These are phyloP conservation scores for Penicillium riverlandense DNA, from an alignment of 495 filamentous ascomycete species.

Conservation along the genomic window DNA sequence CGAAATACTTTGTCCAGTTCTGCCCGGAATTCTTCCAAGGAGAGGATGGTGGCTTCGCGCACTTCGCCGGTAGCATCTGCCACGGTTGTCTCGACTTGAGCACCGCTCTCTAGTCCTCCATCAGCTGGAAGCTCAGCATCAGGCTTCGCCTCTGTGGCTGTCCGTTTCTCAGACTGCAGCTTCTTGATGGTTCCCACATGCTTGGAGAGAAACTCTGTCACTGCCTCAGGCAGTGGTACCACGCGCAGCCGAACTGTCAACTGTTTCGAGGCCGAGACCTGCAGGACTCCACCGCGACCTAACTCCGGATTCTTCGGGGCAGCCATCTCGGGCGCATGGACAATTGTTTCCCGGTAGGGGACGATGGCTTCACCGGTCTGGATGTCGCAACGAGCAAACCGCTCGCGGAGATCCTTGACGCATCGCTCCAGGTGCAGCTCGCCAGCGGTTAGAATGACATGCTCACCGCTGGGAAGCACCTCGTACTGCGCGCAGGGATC, in stretches of 20 bases:
- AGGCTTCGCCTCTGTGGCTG: slow-evolving; percentile 30
- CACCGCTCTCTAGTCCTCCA: slow-evolving; percentile 18
- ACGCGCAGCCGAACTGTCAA: slow-evolving; percentile 74
- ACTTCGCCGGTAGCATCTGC: slow-evolving; percentile 42
- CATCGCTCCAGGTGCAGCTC: slow-evolving; percentile 94
- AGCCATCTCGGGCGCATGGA: slow-evolving; percentile 82
- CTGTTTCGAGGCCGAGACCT: slow-evolving; percentile 75
- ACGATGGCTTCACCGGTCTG: slow-evolving; percentile 92
- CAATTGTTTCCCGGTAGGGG: slow-evolving; percentile 89
- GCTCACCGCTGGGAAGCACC: slow-evolving; percentile 85
- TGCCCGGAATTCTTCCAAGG: slow-evolving; percentile 65
- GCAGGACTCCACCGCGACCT: slow-evolving; percentile 73
- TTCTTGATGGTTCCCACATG: slow-evolving; percentile 71
- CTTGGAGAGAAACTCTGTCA: slow-evolving; percentile 80
- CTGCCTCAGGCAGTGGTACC: slow-evolving; percentile 64
- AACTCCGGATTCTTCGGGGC: slow-evolving; percentile 78
- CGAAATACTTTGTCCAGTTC: slow-evolving; percentile 62
- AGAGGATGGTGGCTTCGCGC: slow-evolving; percentile 47
- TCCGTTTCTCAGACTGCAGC: slow-evolving; percentile 62
- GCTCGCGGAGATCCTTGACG: slow-evolving; percentile 84
- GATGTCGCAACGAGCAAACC: slow-evolving; percentile 92
- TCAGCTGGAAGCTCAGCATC: slow-evolving; percentile 25
- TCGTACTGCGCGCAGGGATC: slow-evolving; percentile 96
- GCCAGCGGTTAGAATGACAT: slow-evolving; percentile 89
- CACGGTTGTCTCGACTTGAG: slow-evolving; percentile 23